Base-by-base conservation (phyloP, 495 filamentous ascomycete species). In the Penicillium canescens region DNA sequence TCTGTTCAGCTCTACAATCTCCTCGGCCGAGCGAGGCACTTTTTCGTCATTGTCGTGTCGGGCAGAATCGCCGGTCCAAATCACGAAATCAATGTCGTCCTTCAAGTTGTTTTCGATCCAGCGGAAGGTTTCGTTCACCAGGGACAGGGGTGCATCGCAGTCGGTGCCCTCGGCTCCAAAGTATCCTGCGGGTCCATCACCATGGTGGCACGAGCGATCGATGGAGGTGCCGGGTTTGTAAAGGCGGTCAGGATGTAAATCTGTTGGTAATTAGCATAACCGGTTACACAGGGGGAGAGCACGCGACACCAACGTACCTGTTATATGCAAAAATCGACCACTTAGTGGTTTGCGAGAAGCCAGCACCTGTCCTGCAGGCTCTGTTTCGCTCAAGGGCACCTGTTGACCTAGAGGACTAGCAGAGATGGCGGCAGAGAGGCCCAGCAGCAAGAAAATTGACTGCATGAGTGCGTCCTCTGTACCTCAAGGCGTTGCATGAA, bases 51-150 rank as follows among this genome's bases (percentile, higher is more conserved):
- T 96, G 69, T 97, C 94, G 68, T 98, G 94, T 54, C 95, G 84
- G 28, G 91, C 93, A 18, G 90, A 96, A 68, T 99, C 94, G 50
- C 94, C 94, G 0, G 95, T 98, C 95, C 95, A 99, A 46, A 99
- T 77, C 36, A 98, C 87, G 65, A 99, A 99, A 71, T 99, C 94
- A 46, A 99, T 80, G 10, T 84, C 67, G 72, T 90, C 90, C 63
- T 83, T 88, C 34, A 99, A 62, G 59, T 96, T 87, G 24, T 85
- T 78, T n/a, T 84, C 78, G 48, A 99, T 88, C 94, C 94, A 99
- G 53, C 84, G 79, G 68, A 98, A 92, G 0, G 95, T 98, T 63
- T 85, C 89, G 70, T 98, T 87, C 44, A 98, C 76, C 9, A 99
- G 82, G 1, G 85, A 69, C 42, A 83, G 66, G 0, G 95, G 94